Base-by-base conservation (phyloP, 2,329 filamentous ascomycete genomes). In the Pyricularia pennisetigena region DNA sequence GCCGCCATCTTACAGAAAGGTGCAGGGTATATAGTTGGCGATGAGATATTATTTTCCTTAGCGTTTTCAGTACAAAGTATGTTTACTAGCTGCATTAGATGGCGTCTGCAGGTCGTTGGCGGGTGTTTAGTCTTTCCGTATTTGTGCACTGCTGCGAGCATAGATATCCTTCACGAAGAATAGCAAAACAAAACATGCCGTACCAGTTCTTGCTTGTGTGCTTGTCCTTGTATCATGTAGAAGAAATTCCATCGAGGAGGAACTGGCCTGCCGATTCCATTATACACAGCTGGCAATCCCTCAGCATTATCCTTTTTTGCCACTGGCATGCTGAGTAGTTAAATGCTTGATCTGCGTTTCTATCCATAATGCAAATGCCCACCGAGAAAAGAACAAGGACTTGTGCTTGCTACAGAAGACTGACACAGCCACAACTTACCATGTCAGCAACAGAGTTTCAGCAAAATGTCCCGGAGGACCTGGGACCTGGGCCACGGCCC, bases 1-100 rank as follows among this genome's bases (percentile, higher is more conserved):
- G 79, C 95, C 95, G 70, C 94, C 94, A 24, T 97, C 91, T 75
- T 98, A 97, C 81, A 86, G 95, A 74, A 99, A 99, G 82, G 94
- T 99, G 65, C 90, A 90, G 79, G 89, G 85, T 63, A 86, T 88
- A 70, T 90, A 79, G 79, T 64, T 4, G 28, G 35, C 4, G 65
- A 29, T 49, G 30, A 67, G 32, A 28, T 63, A 24, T 57, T 69
- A 49, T 68, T 66, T 35, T 30, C 41, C n/a, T 69, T 30, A n/a
- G n/a, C n/a, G n/a, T n/a, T n/a, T n/a, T n/a, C 63, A 12, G 12
- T 35, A 28, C 14, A 62, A 20, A 14, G 24, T 61, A 62, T 62
- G 14, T 16, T 62, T 62, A 8, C 26, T 62, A 29, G n/a, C 6
- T 26, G 24, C 64, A 29, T 69, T 14, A 67, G 16, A 57, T 30